phyloP scores from a whole-genome alignment of 2,329 filamentous ascomycete genomes.

The Ophiobolus disseminans region DNA sequence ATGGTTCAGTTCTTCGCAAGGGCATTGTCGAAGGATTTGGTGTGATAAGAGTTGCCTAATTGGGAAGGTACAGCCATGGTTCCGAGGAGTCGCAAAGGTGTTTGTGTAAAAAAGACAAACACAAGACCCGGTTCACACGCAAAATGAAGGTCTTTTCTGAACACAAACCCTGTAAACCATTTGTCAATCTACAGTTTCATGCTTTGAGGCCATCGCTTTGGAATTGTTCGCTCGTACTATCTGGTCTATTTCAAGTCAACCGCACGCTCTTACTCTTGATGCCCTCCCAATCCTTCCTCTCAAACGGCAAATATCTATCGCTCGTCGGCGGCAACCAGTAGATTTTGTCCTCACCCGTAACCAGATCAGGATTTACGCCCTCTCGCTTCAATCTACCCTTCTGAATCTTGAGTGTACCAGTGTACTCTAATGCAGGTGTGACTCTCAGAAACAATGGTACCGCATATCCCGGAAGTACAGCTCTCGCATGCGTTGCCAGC shows the following conservation, averaged over 20 bases:
- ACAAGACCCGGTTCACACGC: too few species aligned
- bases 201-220: too few species aligned
- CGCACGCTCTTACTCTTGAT: conserved; percentile 40
- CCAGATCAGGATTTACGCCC: conserved; percentile 52
- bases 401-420: conserved; percentile 56
- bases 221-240: too few species aligned
- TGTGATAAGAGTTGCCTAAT: too few species aligned
- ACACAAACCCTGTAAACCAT: too few species aligned
- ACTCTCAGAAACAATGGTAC: conserved; percentile 55
- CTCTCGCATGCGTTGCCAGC: conserved; percentile 49
- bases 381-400: conserved; percentile 53
- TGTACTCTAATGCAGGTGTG: conserved; percentile 52
- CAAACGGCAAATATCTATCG: conserved; percentile 50
- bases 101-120: too few species aligned
- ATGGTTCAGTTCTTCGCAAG: too few species aligned
- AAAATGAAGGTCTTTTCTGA: too few species aligned
- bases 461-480: conserved; percentile 53
- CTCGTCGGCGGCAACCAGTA: conserved; percentile 51
- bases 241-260: conserved; percentile 30
- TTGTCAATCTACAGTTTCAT: too few species aligned
- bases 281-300: conserved; percentile 45
- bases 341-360: conserved; percentile 48
- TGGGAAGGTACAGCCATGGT: too few species aligned
- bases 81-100: too few species aligned
- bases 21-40: too few species aligned